phyloP scores from a whole-genome alignment of 768 basidiomycete species.

The Zangia roseola region DNA sequence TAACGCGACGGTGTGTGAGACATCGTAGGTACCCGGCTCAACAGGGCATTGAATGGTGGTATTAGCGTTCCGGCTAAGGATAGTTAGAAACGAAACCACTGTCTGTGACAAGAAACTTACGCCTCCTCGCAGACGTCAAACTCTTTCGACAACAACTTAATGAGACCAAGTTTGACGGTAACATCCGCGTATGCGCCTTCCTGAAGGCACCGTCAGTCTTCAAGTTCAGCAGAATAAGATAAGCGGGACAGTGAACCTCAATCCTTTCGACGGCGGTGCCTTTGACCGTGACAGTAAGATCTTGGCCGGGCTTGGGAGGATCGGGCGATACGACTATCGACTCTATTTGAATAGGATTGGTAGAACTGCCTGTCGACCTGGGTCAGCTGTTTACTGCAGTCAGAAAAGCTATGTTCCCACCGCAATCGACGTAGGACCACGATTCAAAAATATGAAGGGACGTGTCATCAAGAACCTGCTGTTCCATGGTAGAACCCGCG shows the following conservation, averaged over 20 bases:
- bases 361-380: constrained; percentile 39
- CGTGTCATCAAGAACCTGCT: constrained; percentile 31
- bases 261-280: constrained; percentile 59
- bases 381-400: background rate
- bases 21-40: constrained; percentile 61
- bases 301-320: constrained; percentile 83
- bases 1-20: constrained; percentile 79
- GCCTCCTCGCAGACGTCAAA: constrained; percentile 95
- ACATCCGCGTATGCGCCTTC: constrained; percentile 92
- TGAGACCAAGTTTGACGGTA: constrained; percentile 86
- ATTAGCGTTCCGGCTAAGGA: constrained; percentile 66
- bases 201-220: constrained; percentile 40
- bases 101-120: constrained; percentile 48
- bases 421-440: constrained; percentile 76
- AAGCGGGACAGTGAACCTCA: constrained; percentile 47
- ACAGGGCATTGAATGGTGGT: constrained; percentile 84
- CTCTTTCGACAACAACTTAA: constrained; percentile 79
- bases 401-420: constrained; percentile 43
- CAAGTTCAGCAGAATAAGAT: background rate
- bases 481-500: constrained; percentile 25
- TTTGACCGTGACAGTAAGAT: constrained; percentile 81
- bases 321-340: constrained; percentile 79
- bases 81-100: constrained; percentile 1
- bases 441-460: constrained; percentile 38
- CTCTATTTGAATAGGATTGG: constrained; percentile 58